Percentiles rank a stretch among this genome's conserved stretches.
phyloP scores from a whole-genome alignment of 2,329 filamentous ascomycete species.

The Calonectria hawksworthii region DNA sequence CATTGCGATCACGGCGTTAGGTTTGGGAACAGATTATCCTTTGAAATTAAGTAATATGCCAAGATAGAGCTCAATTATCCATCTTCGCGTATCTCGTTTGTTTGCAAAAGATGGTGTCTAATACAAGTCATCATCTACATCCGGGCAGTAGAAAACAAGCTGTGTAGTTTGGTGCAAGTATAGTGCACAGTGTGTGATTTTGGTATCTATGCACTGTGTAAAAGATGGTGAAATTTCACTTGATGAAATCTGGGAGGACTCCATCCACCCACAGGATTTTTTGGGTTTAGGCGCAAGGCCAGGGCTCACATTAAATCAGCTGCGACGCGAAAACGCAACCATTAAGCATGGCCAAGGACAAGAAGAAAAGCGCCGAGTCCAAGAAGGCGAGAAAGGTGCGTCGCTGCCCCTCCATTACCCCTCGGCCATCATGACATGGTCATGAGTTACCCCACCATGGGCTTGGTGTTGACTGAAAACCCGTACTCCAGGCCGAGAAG shows the following conservation, averaged over 20 bases:
- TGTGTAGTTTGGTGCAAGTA: not conserved
- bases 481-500: slow-evolving; percentile 66
- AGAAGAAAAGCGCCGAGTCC: slow-evolving; percentile 63
- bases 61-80: not conserved
- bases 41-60: not conserved
- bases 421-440: slow-evolving; percentile 34
- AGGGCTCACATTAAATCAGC: slow-evolving; percentile 23
- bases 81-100: no score
- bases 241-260: slow-evolving; percentile 44
- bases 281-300: slow-evolving; percentile 15
- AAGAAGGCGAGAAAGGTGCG: slow-evolving; percentile 66
- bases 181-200: slow-evolving; percentile 13
- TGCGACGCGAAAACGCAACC: slow-evolving; percentile 9
- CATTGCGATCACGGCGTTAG: not conserved
- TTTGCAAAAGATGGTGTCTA: not conserved
- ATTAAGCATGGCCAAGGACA: slow-evolving; percentile 64
- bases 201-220: slow-evolving; percentile 32
- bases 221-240: slow-evolving; percentile 42
- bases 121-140: not conserved
- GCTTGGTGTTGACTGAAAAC: slow-evolving; percentile 37
- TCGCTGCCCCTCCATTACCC: slow-evolving; percentile 36
- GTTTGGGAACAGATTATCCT: no score
- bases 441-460: slow-evolving; percentile 32
- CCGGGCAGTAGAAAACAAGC: not conserved
- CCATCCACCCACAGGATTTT: slow-evolving; percentile 46